Conservation (phyloP, 495 filamentous ascomycete genomes). For the Penicillium steckii region DNA sequence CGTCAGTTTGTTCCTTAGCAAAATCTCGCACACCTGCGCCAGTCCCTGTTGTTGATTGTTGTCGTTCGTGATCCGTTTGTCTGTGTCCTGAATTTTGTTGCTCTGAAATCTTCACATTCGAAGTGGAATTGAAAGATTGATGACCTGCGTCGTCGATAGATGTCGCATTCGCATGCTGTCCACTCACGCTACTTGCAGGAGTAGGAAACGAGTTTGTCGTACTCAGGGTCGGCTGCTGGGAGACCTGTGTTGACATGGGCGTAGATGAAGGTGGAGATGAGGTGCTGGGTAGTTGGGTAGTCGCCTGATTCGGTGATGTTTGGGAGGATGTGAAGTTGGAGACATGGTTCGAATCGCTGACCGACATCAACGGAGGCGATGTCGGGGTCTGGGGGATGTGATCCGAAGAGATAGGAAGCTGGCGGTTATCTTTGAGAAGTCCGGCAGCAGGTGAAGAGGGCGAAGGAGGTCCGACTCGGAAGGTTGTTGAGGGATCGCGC, state of each 20-base stretch:
- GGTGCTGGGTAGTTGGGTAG: conserved; percentile 36
- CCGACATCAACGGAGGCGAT: conserved; percentile 55
- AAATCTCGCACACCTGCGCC: conserved; percentile 28
- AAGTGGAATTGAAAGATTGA: conserved; percentile 28
- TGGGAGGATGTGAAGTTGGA: conserved; percentile 45
- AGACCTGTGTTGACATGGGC: conserved; percentile 47
- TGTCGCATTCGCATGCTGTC: conserved; percentile 28
- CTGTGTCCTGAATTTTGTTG: conserved; percentile 31
- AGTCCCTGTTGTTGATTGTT: conserved; percentile 11
- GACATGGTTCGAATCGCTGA: conserved; percentile 50
- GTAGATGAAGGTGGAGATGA: conserved; percentile 47
- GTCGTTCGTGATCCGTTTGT: conserved; percentile 40
- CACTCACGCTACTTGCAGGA: conserved; percentile 46
- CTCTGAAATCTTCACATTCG: conserved; percentile 10
- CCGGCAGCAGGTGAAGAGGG: conserved; percentile 43
- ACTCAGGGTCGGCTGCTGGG: conserved; percentile 43
- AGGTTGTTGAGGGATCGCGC: conserved; percentile 37
- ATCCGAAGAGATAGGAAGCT: conserved; percentile 32
- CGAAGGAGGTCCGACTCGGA: conserved; percentile 42
- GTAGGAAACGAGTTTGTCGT: conserved; percentile 46
- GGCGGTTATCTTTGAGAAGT: conserved; percentile 37
- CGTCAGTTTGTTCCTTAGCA: conserved; percentile 21
- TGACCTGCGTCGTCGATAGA: conserved; percentile 34
- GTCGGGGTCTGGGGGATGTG: conserved; percentile 45
- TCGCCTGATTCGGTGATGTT: conserved; percentile 46